A percentile compares a stretch with the other conserved stretches of the same genome.
These are phyloP conservation scores for Staphylotrichum tortipilum DNA, from an alignment of 495 filamentous ascomycete genomes.

Conservation along the genomic window DNA sequence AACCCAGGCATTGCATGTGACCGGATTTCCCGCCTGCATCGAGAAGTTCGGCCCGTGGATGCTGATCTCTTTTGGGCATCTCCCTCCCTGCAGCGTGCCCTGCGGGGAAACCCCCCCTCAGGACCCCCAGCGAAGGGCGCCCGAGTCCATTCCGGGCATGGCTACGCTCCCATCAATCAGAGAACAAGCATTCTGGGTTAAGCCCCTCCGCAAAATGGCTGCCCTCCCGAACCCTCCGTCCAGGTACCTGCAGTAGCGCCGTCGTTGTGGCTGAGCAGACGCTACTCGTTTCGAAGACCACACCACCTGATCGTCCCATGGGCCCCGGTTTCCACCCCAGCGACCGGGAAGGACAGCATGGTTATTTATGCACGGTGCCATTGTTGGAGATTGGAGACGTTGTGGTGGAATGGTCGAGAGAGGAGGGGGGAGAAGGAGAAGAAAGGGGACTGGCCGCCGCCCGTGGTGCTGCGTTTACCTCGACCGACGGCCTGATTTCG, in stretches of 20 bases:
- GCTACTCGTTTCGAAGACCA: constrained; percentile 8
- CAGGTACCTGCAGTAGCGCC: constrained; percentile 22
- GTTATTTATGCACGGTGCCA: no score
- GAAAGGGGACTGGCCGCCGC: no score
- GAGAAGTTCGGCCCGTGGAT: constrained; percentile 1
- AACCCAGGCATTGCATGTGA: no score
- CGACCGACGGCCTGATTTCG: neutral
- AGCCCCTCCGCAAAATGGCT: neutral
- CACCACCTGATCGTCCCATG: neutral
- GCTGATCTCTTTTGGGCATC: neutral
- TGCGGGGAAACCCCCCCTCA: constrained; percentile 6
- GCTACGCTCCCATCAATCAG: neutral
- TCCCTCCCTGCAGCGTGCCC: neutral
- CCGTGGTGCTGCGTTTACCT: no score
- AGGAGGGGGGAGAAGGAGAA: no score
- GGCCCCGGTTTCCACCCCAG: neutral
- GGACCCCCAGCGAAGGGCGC: neutral
- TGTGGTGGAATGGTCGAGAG: no score
- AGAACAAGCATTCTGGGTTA: constrained; percentile 2
- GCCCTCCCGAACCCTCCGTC: no score
- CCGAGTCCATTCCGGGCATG: neutral
- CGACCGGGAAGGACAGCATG: neutral
- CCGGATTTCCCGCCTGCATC: neutral
- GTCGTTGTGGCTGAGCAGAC: constrained; percentile 14
- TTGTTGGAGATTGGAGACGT: no score